Conservation (phyloP, 2,329 filamentous ascomycete species). For the Xylaria sp. region DNA sequence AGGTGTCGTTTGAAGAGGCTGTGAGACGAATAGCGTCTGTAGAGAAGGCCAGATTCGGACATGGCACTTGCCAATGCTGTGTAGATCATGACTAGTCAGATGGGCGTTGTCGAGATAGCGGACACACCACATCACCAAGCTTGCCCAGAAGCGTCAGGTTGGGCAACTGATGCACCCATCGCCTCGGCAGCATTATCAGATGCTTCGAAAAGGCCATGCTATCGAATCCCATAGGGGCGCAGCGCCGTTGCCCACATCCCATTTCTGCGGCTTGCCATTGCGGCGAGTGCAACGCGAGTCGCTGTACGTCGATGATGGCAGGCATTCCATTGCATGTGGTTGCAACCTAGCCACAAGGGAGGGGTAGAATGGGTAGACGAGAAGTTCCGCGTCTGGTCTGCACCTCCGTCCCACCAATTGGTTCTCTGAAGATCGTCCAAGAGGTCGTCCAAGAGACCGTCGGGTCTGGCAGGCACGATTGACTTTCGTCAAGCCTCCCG, state of each 20-base stretch:
- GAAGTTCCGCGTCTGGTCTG: background rate
- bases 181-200: conserved; percentile 28
- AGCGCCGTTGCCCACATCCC: conserved; percentile 19
- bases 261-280: conserved; percentile 11
- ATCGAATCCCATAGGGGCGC: background rate
- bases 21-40: conserved; percentile 15
- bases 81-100: background rate
- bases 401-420: background rate
- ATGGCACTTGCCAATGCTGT: background rate
- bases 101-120: conserved; percentile 17
- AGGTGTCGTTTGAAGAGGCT: conserved; percentile 11
- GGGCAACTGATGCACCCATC: conserved; percentile 19
- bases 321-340: background rate
- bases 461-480: conserved; percentile 15
- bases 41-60: conserved; percentile 2
- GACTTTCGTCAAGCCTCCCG: conserved; percentile 14
- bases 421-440: conserved; percentile 18
- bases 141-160: conserved; percentile 10
- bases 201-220: conserved; percentile 1
- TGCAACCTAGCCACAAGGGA: background rate
- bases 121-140: conserved; percentile 22
- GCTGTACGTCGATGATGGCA: conserved; percentile 21
- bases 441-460: conserved; percentile 15
- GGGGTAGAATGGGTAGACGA: background rate
- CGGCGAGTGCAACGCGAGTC: background rate